Evolutionary conservation across 768 basidiomycete genomes (phyloP).

Genomic region (Leccinum uliginosum): DNA sequence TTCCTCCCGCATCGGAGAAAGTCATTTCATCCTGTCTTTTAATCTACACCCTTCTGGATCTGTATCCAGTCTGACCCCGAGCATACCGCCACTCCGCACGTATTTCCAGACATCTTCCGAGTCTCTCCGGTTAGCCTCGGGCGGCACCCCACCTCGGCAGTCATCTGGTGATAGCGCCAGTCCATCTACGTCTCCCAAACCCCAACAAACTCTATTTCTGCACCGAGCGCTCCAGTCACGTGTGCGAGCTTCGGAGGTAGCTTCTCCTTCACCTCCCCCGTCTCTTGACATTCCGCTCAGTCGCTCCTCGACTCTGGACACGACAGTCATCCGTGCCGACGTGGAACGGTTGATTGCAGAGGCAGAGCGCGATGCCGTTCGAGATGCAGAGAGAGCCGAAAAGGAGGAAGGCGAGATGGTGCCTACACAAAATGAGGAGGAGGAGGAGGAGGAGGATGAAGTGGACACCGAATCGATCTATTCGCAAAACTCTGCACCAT

Average conservation of each 20-base stretch:
- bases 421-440: not conserved
- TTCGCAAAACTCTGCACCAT: conserved; percentile 22
- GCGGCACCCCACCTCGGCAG: not conserved
- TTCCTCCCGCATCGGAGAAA: conserved; percentile 2
- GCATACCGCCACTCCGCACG: conserved; percentile 4
- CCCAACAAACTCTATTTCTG: conserved; percentile 12
- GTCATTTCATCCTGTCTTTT: not conserved
- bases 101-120: not conserved
- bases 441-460: conserved; percentile 2
- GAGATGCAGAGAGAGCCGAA: conserved; percentile 8
- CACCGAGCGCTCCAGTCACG: conserved; percentile 21
- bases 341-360: conserved; percentile 14
- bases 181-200: not conserved
- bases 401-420: not conserved
- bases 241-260: conserved; percentile 12
- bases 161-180: not conserved
- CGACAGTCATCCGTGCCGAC: not conserved
- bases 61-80: not conserved
- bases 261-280: not conserved
- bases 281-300: conserved; percentile 5
- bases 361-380: conserved; percentile 12
- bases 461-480: conserved; percentile 15
- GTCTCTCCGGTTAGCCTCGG: not conserved
- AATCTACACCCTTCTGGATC: not conserved
- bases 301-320: conserved; percentile 8